A percentile compares a stretch with the other conserved stretches of the same genome.
Conservation (phyloP, 139 green algal species). For the Chlamydomonas sphaeroides region DNA sequence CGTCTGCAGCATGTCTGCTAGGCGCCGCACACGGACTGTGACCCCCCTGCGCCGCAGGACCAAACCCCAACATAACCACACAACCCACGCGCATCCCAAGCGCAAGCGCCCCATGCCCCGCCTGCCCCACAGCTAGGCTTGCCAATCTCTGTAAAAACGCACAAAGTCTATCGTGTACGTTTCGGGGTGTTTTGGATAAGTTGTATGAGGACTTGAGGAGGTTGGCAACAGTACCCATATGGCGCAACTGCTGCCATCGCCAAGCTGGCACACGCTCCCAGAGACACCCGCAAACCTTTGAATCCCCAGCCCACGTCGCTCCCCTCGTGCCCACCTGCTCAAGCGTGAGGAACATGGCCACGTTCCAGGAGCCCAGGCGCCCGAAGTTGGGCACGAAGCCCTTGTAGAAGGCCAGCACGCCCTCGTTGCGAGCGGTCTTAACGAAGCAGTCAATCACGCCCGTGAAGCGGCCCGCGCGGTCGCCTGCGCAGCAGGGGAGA, state of each 20-base stretch:
- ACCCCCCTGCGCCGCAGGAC: too few species aligned
- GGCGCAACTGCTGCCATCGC: too few species aligned
- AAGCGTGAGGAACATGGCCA: constrained; percentile 97
- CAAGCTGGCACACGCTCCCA: too few species aligned
- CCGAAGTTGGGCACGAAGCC: constrained; percentile 96
- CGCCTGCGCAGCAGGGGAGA: constrained; percentile 46
- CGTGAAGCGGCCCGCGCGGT: constrained; percentile 74
- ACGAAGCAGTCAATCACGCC: constrained; percentile 95
- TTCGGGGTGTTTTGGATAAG: background rate
- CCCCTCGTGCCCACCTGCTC: constrained; percentile 77
- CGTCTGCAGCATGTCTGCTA: background rate
- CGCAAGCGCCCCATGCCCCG: too few species aligned
- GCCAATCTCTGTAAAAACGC: too few species aligned
- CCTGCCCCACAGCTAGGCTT: too few species aligned
- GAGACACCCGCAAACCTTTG: too few species aligned
- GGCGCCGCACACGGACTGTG: too few species aligned
- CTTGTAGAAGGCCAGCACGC: constrained; percentile 96
- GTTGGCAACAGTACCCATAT: too few species aligned
- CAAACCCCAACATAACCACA: too few species aligned
- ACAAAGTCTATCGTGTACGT: background rate
- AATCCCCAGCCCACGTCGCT: background rate
- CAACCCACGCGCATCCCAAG: too few species aligned
- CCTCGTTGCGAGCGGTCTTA: constrained; percentile 89
- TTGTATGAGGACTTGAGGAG: too few species aligned
- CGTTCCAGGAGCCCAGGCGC: constrained; percentile 91